phyloP scores from a whole-genome alignment of 2,329 filamentous ascomycete species.

The Dactylellina sp. region DNA sequence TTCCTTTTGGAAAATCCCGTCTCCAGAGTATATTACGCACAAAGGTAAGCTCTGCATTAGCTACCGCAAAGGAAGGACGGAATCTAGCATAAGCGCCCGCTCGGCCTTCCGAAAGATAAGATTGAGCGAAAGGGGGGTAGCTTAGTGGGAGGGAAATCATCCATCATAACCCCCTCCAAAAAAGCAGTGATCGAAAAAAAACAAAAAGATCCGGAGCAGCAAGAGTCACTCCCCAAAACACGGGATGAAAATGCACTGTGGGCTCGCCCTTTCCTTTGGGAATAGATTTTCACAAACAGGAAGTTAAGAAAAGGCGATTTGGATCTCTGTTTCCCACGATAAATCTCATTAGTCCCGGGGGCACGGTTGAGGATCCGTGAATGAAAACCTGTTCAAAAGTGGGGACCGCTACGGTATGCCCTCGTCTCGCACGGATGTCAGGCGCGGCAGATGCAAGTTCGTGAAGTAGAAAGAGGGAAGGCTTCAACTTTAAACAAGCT shows the following conservation, averaged over 20 bases:
- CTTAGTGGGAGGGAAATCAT: constrained; percentile 2
- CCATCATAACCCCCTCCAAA: constrained; percentile 12
- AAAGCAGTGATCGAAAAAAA: background rate
- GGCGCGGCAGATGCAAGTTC: constrained; percentile 42
- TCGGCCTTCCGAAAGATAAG: constrained; percentile 54
- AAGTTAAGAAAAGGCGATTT: constrained; percentile 22
- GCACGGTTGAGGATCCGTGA: constrained; percentile 55
- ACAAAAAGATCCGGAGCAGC: background rate
- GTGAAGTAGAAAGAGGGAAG: constrained; percentile 23
- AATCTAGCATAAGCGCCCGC: constrained; percentile 56
- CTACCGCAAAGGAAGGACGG: constrained; percentile 42
- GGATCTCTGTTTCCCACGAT: constrained; percentile 35
- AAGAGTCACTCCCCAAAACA: constrained; percentile 37
- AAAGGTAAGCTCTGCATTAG: constrained; percentile 22
- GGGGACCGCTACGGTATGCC: background rate
- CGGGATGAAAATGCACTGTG: constrained; percentile 18
- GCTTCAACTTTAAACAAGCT: background rate
- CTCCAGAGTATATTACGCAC: constrained; percentile 23
- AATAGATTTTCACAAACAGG: constrained; percentile 28
- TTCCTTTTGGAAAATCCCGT: constrained; percentile 30
- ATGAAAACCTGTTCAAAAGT: background rate
- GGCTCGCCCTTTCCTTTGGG: constrained; percentile 1
- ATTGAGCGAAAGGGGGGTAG: constrained; percentile 42
- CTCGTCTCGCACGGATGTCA: constrained; percentile 34
- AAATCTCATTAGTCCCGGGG: constrained; percentile 55